Evolutionary conservation across 148 eudicot genomes (phyloP), one percentile per base, ranked within the genome.

Genomic region (Hydrangea macrophylla): DNA sequence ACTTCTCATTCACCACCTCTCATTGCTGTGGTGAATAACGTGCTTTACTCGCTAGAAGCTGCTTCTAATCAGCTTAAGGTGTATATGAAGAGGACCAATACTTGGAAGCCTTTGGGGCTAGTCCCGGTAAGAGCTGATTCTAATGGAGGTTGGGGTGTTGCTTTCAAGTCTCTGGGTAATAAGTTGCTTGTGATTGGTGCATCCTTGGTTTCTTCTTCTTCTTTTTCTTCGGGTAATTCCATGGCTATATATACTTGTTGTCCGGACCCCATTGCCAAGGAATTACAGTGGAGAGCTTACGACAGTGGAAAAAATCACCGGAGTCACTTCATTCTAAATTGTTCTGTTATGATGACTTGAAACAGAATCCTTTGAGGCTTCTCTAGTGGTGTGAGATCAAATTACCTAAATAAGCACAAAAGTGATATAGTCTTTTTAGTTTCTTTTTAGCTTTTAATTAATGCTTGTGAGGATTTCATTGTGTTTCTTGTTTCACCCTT

Each of bases 121-220:
- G 82, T 88, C 18, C 97, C 94, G 0, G 90, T 86, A 12, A 77
- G 85, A 57, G 87, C 97, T 23, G 88, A 86, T 63, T 64, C 48
- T 22, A 35, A 57, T 11, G 69, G 70, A 32, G 94, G 97, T 20
- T 91, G 94, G 97, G 96, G 97, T n/a, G 92, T 91, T 22, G 96
- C 96, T 0, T 88, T 90, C 66, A 88, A 88, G 80, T 88, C 96
- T 0, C 54, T 88, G 9, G 97, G 97, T 0, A 62, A 84, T n/a
- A 79, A 86, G 72, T 70, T 91, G 55, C 76, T 91, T 12, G 94
- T 86, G 6, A 84, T 91, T 9, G 97, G 92, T 17, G 83, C 80
- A 39, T 73, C 88, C 0, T 60, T 68, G 9, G 32, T 37, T 23
- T 54, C 75, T n/a, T 45, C 26, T 25, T 58, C 78, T 3, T 27